These are phyloP conservation scores for Bipolaris oryzae DNA, from an alignment of 2,329 filamentous ascomycete genomes.

Conservation along the genomic window DNA sequence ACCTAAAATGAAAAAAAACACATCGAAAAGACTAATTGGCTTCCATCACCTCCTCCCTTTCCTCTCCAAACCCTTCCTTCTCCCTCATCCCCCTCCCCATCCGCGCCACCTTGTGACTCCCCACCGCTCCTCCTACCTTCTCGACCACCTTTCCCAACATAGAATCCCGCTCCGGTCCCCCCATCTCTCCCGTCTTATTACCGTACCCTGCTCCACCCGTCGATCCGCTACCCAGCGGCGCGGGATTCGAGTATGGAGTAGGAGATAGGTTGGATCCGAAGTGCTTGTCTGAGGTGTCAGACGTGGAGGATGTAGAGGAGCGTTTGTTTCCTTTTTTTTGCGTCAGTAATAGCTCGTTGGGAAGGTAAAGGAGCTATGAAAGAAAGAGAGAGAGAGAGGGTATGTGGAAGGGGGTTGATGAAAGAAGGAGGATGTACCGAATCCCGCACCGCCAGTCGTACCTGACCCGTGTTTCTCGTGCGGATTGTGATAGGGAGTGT, in stretches of 20 bases:
- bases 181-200: constrained; percentile 46
- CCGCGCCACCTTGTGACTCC: constrained; percentile 55
- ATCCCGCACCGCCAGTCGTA: constrained; percentile 42
- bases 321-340: constrained; percentile 48
- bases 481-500: constrained; percentile 35
- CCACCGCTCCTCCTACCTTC: constrained; percentile 60
- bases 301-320: constrained; percentile 12
- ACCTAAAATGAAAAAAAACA: background rate
- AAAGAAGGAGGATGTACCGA: constrained; percentile 18
- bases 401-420: background rate
- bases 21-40: background rate
- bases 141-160: constrained; percentile 64
- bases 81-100: constrained; percentile 61
- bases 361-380: too few species aligned
- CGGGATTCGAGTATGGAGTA: constrained; percentile 33
- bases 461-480: constrained; percentile 42
- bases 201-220: constrained; percentile 48
- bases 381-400: background rate
- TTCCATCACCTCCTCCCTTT: background rate
- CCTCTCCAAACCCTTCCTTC: constrained; percentile 19
- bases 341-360: too few species aligned
- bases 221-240: constrained; percentile 38
- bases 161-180: constrained; percentile 47
- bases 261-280: constrained; percentile 31
- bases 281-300: constrained; percentile 10